Conservation (phyloP, 2,329 filamentous ascomycete genomes). For the Phialophora expanda region DNA sequence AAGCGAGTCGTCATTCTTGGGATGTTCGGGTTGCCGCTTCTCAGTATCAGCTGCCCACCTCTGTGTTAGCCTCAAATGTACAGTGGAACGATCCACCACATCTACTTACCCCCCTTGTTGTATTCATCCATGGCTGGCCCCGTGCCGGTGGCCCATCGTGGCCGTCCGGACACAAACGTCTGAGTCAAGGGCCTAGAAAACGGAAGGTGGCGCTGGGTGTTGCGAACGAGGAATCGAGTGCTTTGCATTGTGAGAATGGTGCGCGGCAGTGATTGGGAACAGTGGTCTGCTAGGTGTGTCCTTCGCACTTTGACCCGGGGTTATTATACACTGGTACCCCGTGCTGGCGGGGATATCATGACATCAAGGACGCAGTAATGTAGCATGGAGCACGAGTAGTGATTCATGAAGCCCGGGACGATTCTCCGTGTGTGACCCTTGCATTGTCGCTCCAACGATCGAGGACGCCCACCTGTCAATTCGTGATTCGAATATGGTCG, state of each 20-base stretch:
- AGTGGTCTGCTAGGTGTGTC: neutral
- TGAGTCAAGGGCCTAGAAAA: neutral
- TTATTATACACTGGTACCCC: constrained; percentile 3
- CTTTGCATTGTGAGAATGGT: constrained; percentile 4
- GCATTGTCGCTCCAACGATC: constrained; percentile 14
- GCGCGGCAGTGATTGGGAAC: neutral
- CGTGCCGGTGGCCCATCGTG: neutral
- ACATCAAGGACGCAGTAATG: constrained; percentile 9
- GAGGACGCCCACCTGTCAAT: neutral
- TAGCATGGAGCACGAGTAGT: neutral
- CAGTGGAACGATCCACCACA: too few relatives aligned
- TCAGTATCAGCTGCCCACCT: neutral
- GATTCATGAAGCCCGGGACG: constrained; percentile 7
- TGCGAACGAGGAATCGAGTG: constrained; percentile 1
- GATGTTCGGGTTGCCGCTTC: neutral
- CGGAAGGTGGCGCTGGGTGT: neutral
- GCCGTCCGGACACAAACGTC: constrained; percentile 5
- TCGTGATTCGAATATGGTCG: neutral
- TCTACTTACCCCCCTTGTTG: constrained; percentile 1
- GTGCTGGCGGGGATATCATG: neutral
- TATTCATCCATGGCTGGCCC: neutral
- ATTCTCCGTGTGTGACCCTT: neutral
- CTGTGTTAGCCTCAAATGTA: neutral
- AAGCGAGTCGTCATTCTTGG: neutral
- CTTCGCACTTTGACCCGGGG: neutral